phyloP scores from a whole-genome alignment of 805 yeast species.

The Cyberlindnera americana region DNA sequence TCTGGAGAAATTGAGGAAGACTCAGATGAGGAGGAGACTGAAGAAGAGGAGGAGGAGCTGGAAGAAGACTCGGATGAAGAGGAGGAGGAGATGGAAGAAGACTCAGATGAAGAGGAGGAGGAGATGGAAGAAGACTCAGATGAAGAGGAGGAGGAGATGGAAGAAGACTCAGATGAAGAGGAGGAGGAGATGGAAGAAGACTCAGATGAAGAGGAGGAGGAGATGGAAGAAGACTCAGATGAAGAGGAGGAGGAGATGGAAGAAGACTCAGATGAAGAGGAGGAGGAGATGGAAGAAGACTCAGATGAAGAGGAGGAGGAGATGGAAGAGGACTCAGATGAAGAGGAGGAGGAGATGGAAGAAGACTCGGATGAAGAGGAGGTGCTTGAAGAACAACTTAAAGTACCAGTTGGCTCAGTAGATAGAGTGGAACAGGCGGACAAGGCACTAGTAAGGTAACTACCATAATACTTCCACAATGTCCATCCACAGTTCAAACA shows the following conservation, averaged over 20 bases:
- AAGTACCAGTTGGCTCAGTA: conserved; percentile 1
- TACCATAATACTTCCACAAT: conserved; percentile 10
- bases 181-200: not conserved
- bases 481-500: conserved; percentile 15
- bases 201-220: conserved; percentile 12
- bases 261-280: conserved; percentile 8
- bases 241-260: conserved; percentile 1
- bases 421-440: not conserved
- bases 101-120: conserved; percentile 21
- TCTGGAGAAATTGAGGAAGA: not conserved
- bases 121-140: conserved; percentile 24
- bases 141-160: conserved; percentile 20
- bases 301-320: conserved; percentile 23
- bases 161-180: conserved; percentile 1
- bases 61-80: conserved; percentile 1
- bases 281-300: conserved; percentile 28
- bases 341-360: not conserved
- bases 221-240: not conserved
- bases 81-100: conserved; percentile 20
- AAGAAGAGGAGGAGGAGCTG: not conserved
- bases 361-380: conserved; percentile 11
- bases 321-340: conserved; percentile 1
- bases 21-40: not conserved
- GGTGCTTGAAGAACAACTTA: conserved; percentile 1
- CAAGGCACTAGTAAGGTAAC: conserved; percentile 3